Percentiles rank a stretch among this genome's conserved stretches.
phyloP scores from a whole-genome alignment of 2,329 filamentous ascomycete genomes.

The Arthrocladium fulminans region DNA sequence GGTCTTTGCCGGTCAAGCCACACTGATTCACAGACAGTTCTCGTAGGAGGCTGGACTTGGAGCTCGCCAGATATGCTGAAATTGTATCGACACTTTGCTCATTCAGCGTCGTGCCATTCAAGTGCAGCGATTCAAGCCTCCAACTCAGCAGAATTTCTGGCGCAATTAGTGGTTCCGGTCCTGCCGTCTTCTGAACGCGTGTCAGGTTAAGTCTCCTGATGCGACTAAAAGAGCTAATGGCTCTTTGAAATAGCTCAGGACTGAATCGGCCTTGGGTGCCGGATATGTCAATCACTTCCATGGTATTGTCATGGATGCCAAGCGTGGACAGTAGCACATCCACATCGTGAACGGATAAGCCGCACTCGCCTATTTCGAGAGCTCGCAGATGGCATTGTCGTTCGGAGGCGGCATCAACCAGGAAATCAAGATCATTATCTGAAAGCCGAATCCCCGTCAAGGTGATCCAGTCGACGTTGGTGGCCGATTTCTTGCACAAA shows the following conservation, averaged over 20 bases:
- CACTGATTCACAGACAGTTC: conserved; percentile 59
- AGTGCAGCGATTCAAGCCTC: conserved; percentile 55
- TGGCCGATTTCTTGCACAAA: conserved; percentile 56
- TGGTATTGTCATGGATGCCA: conserved; percentile 54
- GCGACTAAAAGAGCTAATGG: conserved; percentile 58
- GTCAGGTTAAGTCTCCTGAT: conserved; percentile 59
- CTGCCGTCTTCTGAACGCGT: conserved; percentile 54
- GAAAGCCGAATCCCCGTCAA: conserved; percentile 61
- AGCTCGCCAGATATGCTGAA: conserved; percentile 53
- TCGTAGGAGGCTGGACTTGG: conserved; percentile 51
- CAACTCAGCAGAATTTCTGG: conserved; percentile 58
- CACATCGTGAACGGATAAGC: conserved; percentile 40
- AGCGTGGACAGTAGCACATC: conserved; percentile 56
- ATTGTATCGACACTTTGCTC: conserved; percentile 56
- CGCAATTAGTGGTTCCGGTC: conserved; percentile 54
- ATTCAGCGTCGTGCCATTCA: conserved; percentile 57
- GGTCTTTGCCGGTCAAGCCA: conserved; percentile 54
- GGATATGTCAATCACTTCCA: conserved; percentile 60
- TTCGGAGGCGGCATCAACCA: conserved; percentile 60
- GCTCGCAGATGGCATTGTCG: conserved; percentile 56
- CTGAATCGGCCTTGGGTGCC: conserved; percentile 57
- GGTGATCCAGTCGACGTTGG: conserved; percentile 62
- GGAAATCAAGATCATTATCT: conserved; percentile 58
- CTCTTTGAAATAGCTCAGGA: conserved; percentile 55
- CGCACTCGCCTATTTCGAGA: conserved; percentile 57